Conservation (phyloP, 1,284 basidiomycete genomes). For the Microbotryum violaceum region DNA sequence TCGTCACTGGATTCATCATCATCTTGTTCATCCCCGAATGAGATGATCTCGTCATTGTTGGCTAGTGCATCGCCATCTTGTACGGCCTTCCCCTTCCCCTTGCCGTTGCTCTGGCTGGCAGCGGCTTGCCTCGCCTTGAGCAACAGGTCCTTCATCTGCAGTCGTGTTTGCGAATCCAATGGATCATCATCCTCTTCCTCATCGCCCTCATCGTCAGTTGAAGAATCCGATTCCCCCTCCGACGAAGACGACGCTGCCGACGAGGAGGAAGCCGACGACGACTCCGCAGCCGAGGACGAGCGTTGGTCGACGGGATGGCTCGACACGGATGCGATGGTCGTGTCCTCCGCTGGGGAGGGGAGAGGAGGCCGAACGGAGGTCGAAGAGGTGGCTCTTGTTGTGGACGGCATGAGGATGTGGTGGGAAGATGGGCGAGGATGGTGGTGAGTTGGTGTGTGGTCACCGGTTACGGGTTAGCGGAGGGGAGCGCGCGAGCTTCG, state of each 20-base stretch:
- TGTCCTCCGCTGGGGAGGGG: neutral
- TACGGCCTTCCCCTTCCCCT: neutral
- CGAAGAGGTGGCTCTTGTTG: neutral
- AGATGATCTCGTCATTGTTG: constrained; percentile 20
- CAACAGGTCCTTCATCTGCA: constrained; percentile 7
- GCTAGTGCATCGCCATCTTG: constrained; percentile 16
- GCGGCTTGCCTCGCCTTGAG: constrained; percentile 22
- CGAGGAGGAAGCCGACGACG: neutral
- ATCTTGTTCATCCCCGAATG: constrained; percentile 17
- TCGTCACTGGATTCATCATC: constrained; percentile 4
- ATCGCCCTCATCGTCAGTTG: neutral
- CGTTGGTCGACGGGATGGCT: too few species aligned
- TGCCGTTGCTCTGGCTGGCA: neutral
- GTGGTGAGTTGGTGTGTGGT: neutral
- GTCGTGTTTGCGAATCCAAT: neutral
- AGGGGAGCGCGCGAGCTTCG: too few species aligned
- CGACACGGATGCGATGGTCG: too few species aligned
- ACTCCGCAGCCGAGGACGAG: neutral
- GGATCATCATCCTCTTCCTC: neutral
- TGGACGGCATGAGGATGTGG: neutral
- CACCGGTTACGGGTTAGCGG: too few species aligned
- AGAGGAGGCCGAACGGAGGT: constrained; percentile 8
- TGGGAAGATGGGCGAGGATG: neutral
- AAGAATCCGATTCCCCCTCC: neutral
- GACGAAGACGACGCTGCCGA: neutral